phyloP scores from a whole-genome alignment of 306 rosid genomes.

The Albizia julibrissin region DNA sequence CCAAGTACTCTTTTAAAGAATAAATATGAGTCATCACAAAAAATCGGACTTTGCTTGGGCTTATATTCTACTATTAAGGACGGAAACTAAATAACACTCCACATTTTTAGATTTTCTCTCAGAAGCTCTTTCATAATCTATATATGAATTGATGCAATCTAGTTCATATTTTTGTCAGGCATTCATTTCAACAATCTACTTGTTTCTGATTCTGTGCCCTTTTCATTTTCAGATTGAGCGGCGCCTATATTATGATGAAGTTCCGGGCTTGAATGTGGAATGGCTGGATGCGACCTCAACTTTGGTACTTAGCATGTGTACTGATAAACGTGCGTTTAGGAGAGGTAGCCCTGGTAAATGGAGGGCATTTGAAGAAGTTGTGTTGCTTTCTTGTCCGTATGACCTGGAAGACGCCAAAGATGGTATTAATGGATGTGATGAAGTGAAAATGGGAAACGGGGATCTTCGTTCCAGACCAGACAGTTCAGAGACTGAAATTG shows the following conservation, averaged over 20 bases:
- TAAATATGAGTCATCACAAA: background rate
- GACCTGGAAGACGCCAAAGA: slow-evolving; percentile 40
- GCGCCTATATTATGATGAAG: slow-evolving; percentile 78
- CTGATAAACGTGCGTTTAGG: slow-evolving; percentile 48
- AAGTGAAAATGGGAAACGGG: slow-evolving; percentile 29
- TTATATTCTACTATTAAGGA: too few relatives aligned
- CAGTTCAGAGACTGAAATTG: slow-evolving; percentile 43
- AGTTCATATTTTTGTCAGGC: background rate
- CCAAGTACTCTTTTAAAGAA: background rate
- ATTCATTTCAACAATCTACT: background rate
- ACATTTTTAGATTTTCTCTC: background rate
- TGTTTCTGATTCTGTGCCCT: background rate
- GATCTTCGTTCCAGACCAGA: slow-evolving; percentile 26
- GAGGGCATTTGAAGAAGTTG: slow-evolving; percentile 72
- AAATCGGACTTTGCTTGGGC: background rate
- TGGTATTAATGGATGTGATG: slow-evolving; percentile 33
- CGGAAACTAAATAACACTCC: background rate
- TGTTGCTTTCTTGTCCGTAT: slow-evolving; percentile 56
- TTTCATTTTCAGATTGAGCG: slow-evolving; percentile 64
- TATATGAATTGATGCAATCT: background rate
- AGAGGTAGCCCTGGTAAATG: slow-evolving; percentile 60
- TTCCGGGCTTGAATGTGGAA: slow-evolving; percentile 70
- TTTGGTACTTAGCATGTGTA: slow-evolving; percentile 66
- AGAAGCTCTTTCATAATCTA: background rate
- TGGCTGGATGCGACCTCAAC: slow-evolving; percentile 89